phyloP scores from a whole-genome alignment of 2,329 filamentous ascomycete genomes.

The Venturia effusa region DNA sequence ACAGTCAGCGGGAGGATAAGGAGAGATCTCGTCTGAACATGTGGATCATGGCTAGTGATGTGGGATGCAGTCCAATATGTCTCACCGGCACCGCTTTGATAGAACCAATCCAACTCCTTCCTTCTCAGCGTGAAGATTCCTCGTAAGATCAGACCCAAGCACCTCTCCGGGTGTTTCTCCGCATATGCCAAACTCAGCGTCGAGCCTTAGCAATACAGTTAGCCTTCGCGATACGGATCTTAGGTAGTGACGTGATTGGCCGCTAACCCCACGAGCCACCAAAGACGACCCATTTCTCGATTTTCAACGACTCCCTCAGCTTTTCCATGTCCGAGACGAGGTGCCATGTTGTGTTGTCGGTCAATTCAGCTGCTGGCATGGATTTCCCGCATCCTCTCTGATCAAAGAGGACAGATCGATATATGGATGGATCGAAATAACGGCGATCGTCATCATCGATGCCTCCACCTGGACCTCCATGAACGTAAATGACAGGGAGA shows the following conservation, averaged over 20 bases:
- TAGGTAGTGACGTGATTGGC: too few species aligned
- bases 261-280: conserved; percentile 39
- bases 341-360: conserved; percentile 35
- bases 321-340: conserved; percentile 36
- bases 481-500: conserved; percentile 28
- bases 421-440: conserved; percentile 35
- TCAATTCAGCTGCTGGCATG: conserved; percentile 28
- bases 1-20: not conserved
- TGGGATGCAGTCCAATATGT: not conserved
- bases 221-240: too few species aligned
- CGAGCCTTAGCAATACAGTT: too few species aligned
- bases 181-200: conserved; percentile 35
- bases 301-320: conserved; percentile 30
- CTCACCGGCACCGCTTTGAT: conserved; percentile 18
- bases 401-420: conserved; percentile 37
- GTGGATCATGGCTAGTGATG: not conserved
- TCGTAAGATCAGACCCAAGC: conserved; percentile 30
- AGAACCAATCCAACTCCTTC: conserved; percentile 28
- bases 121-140: conserved; percentile 31
- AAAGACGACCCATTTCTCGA: conserved; percentile 36
- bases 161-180: conserved; percentile 29
- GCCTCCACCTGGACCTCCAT: conserved; percentile 29
- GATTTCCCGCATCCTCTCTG: conserved; percentile 37
- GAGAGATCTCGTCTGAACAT: not conserved
- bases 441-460: conserved; percentile 19